Percentiles rank a stretch among this genome's conserved stretches.
Evolutionary conservation across 768 basidiomycete genomes (phyloP).

Genomic region (Coprinopsis cinerea): DNA sequence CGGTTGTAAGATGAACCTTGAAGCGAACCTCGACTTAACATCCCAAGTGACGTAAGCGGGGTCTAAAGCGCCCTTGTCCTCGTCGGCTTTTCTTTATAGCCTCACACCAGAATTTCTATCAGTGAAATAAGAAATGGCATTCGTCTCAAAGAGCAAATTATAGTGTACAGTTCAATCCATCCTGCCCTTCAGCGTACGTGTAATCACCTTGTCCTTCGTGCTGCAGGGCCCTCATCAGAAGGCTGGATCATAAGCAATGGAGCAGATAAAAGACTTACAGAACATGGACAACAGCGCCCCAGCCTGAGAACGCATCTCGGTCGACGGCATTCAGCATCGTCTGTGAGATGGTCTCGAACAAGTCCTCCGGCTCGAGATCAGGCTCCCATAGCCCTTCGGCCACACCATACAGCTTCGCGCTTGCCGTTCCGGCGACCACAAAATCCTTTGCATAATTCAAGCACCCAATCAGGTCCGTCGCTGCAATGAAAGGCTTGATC

Average conservation of each 20-base stretch:
- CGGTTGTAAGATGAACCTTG: slow-evolving; percentile 3
- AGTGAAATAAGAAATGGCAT: too few species aligned
- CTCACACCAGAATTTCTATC: neutral
- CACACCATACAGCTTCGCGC: slow-evolving; percentile 89
- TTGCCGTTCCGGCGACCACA: slow-evolving; percentile 91
- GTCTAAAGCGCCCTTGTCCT: neutral
- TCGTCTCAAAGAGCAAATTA: too few species aligned
- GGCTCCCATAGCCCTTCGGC: slow-evolving; percentile 99
- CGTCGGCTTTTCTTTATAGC: neutral
- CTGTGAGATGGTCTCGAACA: slow-evolving; percentile 98
- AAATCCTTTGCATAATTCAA: slow-evolving; percentile 95
- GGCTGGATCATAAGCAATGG: neutral
- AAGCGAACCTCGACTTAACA: neutral
- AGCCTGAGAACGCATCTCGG: slow-evolving; percentile 93
- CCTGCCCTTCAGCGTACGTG: slow-evolving; percentile 81
- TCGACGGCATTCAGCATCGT: slow-evolving; percentile 93
- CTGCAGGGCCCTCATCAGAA: slow-evolving; percentile 35
- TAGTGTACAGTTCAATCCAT: slow-evolving; percentile 66
- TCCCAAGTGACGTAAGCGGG: slow-evolving; percentile 15
- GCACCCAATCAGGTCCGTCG: slow-evolving; percentile 91
- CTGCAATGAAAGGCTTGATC: slow-evolving; percentile 89
- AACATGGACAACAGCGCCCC: slow-evolving; percentile 93
- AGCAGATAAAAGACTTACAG: slow-evolving; percentile 55
- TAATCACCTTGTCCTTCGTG: slow-evolving; percentile 70
- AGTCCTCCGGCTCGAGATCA: slow-evolving; percentile 89